Conservation (phyloP, 305 asterid species). For the Fraxinus platypoda region DNA sequence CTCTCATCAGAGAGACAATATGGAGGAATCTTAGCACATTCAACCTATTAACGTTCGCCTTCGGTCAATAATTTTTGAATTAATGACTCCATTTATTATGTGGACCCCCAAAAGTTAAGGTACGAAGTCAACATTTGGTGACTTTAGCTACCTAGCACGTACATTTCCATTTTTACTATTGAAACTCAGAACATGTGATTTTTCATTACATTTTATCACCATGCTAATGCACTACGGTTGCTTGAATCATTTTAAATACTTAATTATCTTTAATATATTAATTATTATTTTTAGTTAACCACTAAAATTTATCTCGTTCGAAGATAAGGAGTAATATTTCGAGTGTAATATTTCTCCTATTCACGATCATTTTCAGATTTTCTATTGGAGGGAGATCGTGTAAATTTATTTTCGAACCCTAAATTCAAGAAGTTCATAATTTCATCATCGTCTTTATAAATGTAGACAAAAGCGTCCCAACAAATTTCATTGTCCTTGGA, state of each 20-base stretch:
- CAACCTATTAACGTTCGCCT: constrained; percentile 4
- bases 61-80: background rate
- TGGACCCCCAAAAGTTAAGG: constrained; percentile 5
- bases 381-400: background rate
- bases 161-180: background rate
- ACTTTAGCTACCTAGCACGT: background rate
- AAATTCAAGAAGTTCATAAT: too few species aligned
- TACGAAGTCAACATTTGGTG: background rate
- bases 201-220: too few species aligned
- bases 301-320: too few species aligned
- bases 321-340: background rate
- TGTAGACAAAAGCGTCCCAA: background rate
- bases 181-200: background rate
- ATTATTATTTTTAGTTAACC: too few species aligned
- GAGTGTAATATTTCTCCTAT: background rate
- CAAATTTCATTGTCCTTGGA: background rate
- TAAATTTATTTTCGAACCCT: background rate
- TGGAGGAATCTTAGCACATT: constrained; percentile 11
- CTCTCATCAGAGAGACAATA: background rate
- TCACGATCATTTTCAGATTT: background rate
- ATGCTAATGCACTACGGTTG: too few species aligned
- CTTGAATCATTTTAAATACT: too few species aligned
- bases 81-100: background rate
- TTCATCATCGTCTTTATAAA: background rate
- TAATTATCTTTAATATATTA: too few species aligned